A percentile compares a stretch with the other conserved stretches of the same genome.
phyloP scores from a whole-genome alignment of 805 yeast species.

The Saturnispora bothae region DNA sequence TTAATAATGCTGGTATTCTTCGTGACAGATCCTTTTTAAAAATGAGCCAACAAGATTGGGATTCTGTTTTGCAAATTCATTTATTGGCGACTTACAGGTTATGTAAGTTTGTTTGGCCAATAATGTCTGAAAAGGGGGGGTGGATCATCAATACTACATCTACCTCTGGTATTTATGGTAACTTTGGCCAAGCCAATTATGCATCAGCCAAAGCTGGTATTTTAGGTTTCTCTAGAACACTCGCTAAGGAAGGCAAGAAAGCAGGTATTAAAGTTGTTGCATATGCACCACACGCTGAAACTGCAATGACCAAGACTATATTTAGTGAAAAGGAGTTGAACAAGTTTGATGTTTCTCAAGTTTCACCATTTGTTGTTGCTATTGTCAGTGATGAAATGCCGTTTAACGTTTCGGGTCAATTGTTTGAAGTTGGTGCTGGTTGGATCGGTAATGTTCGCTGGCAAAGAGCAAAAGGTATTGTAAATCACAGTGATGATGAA shows the following conservation, averaged over 20 bases:
- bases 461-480: slow-evolving; percentile 86
- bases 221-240: slow-evolving; percentile 71
- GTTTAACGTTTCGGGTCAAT: slow-evolving; percentile 54
- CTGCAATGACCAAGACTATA: slow-evolving; percentile 90
- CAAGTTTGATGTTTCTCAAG: slow-evolving; percentile 76
- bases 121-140: slow-evolving; percentile 66
- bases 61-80: slow-evolving; percentile 70
- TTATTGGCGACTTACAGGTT: slow-evolving; percentile 71
- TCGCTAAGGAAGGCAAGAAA: slow-evolving; percentile 86
- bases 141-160: slow-evolving; percentile 82
- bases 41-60: slow-evolving; percentile 80
- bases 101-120: slow-evolving; percentile 88
- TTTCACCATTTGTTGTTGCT: slow-evolving; percentile 80
- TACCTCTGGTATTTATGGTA: slow-evolving; percentile 95
- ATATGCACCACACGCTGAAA: slow-evolving; percentile 96
- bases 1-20: slow-evolving; percentile 92
- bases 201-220: slow-evolving; percentile 89
- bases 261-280: slow-evolving; percentile 64
- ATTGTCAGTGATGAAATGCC: slow-evolving; percentile 59
- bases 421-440: slow-evolving; percentile 92
- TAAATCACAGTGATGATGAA: slow-evolving; percentile 37
- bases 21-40: slow-evolving; percentile 82
- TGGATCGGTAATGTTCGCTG: slow-evolving; percentile 94
- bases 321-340: slow-evolving; percentile 73
- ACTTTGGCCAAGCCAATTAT: slow-evolving; percentile 95